Conservation (phyloP, 2,329 filamentous ascomycete genomes). For the Talaromyces marneffei region DNA sequence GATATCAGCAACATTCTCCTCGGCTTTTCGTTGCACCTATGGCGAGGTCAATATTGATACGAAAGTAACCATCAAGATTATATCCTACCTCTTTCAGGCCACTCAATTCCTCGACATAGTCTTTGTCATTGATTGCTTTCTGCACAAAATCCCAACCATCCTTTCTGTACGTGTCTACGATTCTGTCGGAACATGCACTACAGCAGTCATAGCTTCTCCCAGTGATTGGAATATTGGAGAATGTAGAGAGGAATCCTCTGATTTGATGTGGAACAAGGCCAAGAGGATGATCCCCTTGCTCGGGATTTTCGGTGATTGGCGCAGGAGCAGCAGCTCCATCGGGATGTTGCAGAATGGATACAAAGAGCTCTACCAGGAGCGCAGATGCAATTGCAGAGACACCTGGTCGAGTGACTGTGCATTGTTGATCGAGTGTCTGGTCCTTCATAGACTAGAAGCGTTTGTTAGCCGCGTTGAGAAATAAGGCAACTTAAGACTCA, state of each 20-base stretch:
- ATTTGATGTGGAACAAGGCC: conserved; percentile 58
- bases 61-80: not conserved
- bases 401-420: conserved; percentile 90
- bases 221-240: conserved; percentile 52
- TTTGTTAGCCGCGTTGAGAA: not conserved
- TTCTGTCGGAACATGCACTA: conserved; percentile 55
- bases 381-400: conserved; percentile 89
- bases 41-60: conserved; percentile 19
- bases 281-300: conserved; percentile 40
- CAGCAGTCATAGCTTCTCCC: conserved; percentile 57
- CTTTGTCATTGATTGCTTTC: conserved; percentile 54
- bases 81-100: conserved; percentile 52
- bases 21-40: conserved; percentile 43
- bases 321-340: conserved; percentile 41
- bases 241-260: conserved; percentile 56
- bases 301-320: conserved; percentile 26
- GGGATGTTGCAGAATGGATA: conserved; percentile 83
- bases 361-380: conserved; percentile 80
- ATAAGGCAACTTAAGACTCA: conserved; percentile 46
- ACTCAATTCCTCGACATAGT: conserved; percentile 59
- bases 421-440: conserved; percentile 94
- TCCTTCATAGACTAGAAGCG: conserved; percentile 73
- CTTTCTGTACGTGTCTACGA: conserved; percentile 48
- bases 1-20: conserved; percentile 40
- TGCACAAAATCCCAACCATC: conserved; percentile 58